phyloP scores from a whole-genome alignment of 768 basidiomycete genomes.

The Tylopilus sp. region DNA sequence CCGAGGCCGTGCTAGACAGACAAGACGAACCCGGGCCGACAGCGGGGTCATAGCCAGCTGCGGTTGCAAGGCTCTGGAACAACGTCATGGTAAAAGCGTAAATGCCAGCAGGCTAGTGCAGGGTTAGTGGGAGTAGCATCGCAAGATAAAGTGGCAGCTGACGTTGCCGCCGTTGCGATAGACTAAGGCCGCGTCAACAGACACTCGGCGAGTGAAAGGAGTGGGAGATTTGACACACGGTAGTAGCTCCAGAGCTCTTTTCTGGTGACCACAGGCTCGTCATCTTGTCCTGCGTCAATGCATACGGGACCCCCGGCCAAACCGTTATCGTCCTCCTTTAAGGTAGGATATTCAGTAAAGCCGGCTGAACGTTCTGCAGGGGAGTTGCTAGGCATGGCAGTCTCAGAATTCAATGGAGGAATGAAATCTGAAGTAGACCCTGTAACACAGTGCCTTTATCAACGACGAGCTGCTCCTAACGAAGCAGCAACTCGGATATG shows the following conservation, averaged over 20 bases:
- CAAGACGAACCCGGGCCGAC: conserved; percentile 72
- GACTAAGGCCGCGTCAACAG: conserved; percentile 39
- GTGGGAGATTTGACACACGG: conserved; percentile 33
- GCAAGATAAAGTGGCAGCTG: conserved; percentile 11
- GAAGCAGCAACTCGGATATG: too few relatives aligned
- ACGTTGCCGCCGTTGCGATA: conserved; percentile 84
- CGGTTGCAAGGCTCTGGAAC: conserved; percentile 68
- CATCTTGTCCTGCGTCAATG: conserved; percentile 38
- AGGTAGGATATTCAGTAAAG: too few relatives aligned
- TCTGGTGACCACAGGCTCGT: conserved; percentile 65
- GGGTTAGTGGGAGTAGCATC: not conserved
- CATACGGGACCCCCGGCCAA: too few relatives aligned
- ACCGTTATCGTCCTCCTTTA: too few relatives aligned
- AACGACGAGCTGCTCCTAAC: too few relatives aligned
- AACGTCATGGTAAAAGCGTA: conserved; percentile 62
- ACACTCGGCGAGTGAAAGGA: not conserved
- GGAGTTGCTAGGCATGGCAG: too few relatives aligned
- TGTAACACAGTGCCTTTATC: too few relatives aligned
- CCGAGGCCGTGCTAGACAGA: conserved; percentile 50
- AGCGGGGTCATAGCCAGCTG: conserved; percentile 61
- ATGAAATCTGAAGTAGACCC: too few relatives aligned
- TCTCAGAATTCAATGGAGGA: too few relatives aligned
- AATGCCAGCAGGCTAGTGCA: conserved; percentile 59
- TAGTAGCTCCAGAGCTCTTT: conserved; percentile 47
- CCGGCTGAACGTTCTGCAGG: too few relatives aligned